Evolutionary conservation across 2,329 filamentous ascomycete species (phyloP).

Genomic region (Diaporthe sp.): DNA sequence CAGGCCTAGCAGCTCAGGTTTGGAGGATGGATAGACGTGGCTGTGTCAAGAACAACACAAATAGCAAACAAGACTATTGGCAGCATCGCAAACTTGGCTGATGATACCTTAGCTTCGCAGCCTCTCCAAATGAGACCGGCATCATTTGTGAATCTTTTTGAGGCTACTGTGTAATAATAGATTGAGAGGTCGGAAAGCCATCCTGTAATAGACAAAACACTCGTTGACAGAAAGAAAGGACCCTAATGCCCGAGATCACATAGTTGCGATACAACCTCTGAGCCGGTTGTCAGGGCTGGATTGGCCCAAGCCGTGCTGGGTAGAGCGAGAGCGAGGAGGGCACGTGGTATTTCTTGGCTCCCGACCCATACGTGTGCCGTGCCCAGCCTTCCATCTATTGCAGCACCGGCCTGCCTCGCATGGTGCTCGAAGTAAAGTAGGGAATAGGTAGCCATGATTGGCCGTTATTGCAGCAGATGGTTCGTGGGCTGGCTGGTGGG

Average conservation of each 20-base stretch:
- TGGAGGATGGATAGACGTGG: not conserved
- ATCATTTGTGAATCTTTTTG: not conserved
- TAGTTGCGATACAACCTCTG: not conserved
- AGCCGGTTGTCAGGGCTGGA: not conserved
- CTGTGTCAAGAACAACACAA: not conserved
- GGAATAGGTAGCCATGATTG: not conserved
- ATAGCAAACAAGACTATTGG: not conserved
- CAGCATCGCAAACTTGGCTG: not conserved
- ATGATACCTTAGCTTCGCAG: not conserved
- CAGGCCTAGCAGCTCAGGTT: not conserved
- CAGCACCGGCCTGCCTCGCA: not conserved
- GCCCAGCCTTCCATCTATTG: not conserved
- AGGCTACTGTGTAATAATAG: too few species aligned
- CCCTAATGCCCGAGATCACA: not conserved
- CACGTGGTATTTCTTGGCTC: not conserved
- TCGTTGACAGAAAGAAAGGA: not conserved
- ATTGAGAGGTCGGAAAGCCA: not conserved
- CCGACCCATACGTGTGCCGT: not conserved
- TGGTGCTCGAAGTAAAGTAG: not conserved
- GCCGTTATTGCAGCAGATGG: not conserved
- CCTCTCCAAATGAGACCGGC: too few species aligned
- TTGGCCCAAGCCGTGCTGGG: not conserved
- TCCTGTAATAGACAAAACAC: too few species aligned
- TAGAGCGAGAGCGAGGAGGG: not conserved
- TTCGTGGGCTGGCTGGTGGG: not conserved